Percentiles rank a stretch among this genome's conserved stretches.
These are phyloP conservation scores for Mangifera indica DNA, from an alignment of 345 rosid genomes.

Conservation along the genomic window DNA sequence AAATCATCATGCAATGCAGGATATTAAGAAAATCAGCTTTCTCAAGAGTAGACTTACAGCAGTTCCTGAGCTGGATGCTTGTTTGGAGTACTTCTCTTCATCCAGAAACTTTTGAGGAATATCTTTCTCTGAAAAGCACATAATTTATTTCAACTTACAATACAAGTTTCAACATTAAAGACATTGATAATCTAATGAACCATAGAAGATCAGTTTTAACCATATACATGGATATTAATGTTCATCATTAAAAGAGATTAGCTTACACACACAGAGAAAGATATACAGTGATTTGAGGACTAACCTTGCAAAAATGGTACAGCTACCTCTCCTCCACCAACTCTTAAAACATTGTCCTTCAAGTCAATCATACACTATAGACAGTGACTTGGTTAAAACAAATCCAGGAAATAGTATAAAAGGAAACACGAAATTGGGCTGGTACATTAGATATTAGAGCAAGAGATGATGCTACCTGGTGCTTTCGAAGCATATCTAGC, in stretches of 20 bases:
- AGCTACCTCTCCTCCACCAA: constrained; percentile 95
- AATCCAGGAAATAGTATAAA: constrained; percentile 6
- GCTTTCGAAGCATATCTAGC: constrained; percentile 99
- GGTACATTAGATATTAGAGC: constrained; percentile 4
- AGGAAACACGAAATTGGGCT: constrained; percentile 8
- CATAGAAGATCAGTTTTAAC: constrained; percentile 6
- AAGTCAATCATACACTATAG: constrained; percentile 88
- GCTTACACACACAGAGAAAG: background rate
- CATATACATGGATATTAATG: background rate
- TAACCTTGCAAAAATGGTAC: constrained; percentile 97
- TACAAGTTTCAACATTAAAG: background rate
- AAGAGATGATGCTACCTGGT: constrained; percentile 62
- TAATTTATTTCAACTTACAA: constrained; percentile 12
- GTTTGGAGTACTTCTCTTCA: constrained; percentile 66
- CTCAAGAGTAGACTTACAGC: constrained; percentile 41
- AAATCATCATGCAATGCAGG: background rate
- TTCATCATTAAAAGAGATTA: background rate
- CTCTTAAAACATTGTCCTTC: constrained; percentile 82
- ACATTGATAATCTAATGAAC: constrained; percentile 2
- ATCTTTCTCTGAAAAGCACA: constrained; percentile 72
- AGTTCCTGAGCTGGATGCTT: constrained; percentile 84
- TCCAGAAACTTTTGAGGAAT: constrained; percentile 77
- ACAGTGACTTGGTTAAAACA: constrained; percentile 16
- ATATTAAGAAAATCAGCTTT: background rate
- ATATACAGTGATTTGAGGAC: constrained; percentile 21